phyloP scores from a whole-genome alignment of 2,329 filamentous ascomycete genomes.

The Colletotrichum coccodes region DNA sequence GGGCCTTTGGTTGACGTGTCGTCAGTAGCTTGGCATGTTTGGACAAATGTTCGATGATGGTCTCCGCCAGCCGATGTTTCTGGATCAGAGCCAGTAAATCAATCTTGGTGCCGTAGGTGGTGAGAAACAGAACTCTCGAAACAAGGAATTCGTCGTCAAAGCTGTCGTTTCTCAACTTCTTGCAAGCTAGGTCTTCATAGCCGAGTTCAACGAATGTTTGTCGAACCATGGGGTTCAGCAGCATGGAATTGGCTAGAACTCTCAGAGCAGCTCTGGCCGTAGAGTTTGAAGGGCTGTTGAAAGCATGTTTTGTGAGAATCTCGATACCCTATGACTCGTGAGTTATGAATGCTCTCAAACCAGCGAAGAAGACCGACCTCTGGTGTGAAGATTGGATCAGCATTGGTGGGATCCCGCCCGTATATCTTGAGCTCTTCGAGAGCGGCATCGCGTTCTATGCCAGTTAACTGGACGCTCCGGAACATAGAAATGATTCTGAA shows the following conservation, averaged over 20 bases:
- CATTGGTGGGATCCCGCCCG: conserved; percentile 76
- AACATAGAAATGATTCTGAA: conserved; percentile 67
- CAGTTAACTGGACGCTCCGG: conserved; percentile 65
- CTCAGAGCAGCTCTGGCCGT: conserved; percentile 81
- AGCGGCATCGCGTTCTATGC: conserved; percentile 68
- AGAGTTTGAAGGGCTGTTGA: conserved; percentile 70
- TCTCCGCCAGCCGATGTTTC: conserved; percentile 73
- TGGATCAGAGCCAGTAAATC: conserved; percentile 74
- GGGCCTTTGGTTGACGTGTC: conserved; percentile 41
- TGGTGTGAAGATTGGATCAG: conserved; percentile 86
- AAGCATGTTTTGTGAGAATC: conserved; percentile 77
- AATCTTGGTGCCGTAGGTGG: conserved; percentile 80
- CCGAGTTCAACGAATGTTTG: conserved; percentile 79
- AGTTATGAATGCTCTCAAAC: background rate
- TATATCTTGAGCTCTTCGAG: conserved; percentile 81
- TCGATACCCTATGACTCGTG: conserved; percentile 72
- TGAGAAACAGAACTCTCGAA: conserved; percentile 82
- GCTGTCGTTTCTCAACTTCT: conserved; percentile 76
- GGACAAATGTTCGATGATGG: conserved; percentile 74
- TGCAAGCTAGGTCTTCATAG: conserved; percentile 74
- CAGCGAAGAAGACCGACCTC: conserved; percentile 60
- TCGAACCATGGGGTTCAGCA: conserved; percentile 74
- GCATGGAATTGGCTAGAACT: conserved; percentile 85
- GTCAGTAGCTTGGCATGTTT: conserved; percentile 69
- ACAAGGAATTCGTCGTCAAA: conserved; percentile 88